Evolutionary conservation across 2,329 filamentous ascomycete species (phyloP).

Genomic region (Aspergillus hortae): DNA sequence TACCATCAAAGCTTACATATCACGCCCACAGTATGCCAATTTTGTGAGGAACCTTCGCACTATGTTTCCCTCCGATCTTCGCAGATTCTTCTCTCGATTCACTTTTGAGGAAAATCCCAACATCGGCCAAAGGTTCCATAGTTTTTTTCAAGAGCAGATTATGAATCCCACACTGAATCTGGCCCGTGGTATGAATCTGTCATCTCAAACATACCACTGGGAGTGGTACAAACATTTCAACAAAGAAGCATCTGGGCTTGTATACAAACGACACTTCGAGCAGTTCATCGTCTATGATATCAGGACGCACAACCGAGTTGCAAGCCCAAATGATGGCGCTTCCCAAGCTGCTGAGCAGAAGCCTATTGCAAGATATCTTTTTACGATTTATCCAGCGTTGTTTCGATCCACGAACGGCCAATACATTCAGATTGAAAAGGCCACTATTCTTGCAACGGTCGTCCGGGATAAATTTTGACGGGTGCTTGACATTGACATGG

Average conservation of each 20-base stretch:
- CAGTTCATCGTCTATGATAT: neutral
- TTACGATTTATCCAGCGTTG: constrained; percentile 4
- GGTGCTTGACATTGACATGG: too few species aligned
- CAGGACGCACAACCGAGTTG: neutral
- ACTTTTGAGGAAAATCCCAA: neutral
- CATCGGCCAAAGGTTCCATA: neutral
- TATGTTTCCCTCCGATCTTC: too few species aligned
- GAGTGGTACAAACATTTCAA: neutral
- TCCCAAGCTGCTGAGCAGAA: neutral
- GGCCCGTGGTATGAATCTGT: neutral
- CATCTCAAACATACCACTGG: neutral
- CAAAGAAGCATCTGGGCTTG: neutral
- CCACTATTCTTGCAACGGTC: neutral
- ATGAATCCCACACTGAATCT: neutral
- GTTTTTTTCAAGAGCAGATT: neutral
- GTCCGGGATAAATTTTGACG: too few species aligned
- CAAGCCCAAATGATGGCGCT: neutral
- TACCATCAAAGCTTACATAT: neutral
- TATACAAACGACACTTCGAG: neutral
- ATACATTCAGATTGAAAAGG: constrained; percentile 4
- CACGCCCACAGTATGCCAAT: too few species aligned
- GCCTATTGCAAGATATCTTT: neutral
- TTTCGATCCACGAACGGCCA: neutral
- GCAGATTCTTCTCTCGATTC: neutral
- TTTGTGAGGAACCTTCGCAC: too few species aligned